Evolutionary conservation across 2,329 filamentous ascomycete species (phyloP).

Genomic region (Diplodia scrobiculata): DNA sequence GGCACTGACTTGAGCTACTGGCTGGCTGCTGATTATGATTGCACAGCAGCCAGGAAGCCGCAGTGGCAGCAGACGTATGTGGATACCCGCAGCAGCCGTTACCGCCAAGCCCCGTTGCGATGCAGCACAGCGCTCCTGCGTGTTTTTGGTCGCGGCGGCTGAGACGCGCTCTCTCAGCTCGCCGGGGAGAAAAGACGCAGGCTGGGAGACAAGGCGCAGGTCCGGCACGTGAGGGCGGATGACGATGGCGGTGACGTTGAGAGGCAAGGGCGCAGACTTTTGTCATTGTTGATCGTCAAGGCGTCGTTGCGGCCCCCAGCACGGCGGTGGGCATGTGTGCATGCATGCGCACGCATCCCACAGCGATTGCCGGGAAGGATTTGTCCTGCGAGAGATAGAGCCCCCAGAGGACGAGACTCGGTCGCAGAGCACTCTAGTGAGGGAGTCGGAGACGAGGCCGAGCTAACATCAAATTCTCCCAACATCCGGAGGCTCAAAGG

Average conservation of each 20-base stretch:
- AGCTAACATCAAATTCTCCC: not conserved
- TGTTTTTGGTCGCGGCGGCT: not conserved
- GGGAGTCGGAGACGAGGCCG: not conserved
- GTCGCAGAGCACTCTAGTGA: not conserved
- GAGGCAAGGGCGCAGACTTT: constrained; percentile 3
- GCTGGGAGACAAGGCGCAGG: not conserved
- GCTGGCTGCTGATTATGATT: constrained; percentile 20
- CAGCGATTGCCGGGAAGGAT: not conserved
- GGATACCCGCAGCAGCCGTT: constrained; percentile 22
- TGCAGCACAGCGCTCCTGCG: constrained; percentile 8
- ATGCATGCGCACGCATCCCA: not conserved
- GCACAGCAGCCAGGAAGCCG: constrained; percentile 6
- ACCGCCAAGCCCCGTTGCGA: constrained; percentile 12
- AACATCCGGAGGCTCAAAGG: constrained; percentile 1
- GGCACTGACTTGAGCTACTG: constrained; percentile 3
- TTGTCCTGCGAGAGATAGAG: not conserved
- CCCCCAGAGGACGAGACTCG: not conserved
- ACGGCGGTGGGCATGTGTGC: not conserved
- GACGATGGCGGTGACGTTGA: constrained; percentile 16
- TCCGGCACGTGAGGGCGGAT: not conserved
- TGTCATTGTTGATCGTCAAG: constrained; percentile 1
- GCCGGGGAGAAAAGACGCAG: not conserved
- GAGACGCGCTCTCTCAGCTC: not conserved
- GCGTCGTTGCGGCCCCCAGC: not conserved
- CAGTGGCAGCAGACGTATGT: constrained; percentile 10